Base-by-base conservation (phyloP, 73 alveolate species). In the Diophrys appendiculata region DNA sequence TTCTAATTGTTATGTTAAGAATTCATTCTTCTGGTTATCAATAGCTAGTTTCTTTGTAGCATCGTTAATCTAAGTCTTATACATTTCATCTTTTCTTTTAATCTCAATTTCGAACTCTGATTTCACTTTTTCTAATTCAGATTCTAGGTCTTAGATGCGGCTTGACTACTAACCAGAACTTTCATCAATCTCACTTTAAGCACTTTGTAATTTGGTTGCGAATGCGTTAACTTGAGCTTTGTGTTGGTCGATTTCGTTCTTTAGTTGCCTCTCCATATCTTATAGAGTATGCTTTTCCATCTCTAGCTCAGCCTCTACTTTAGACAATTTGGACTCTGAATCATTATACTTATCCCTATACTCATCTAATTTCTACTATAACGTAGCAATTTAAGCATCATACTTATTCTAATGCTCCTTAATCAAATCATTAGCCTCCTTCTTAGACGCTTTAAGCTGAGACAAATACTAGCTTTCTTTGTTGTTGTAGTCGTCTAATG, bases 1-100 rank as follows among this genome's bases (percentile, higher is more conserved):
- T 54, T 73, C 34, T 22, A 87, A 71, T 69, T 87, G 76, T 72
- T 71, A 53, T 28, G 80, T 87, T 18, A 87, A 53, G 83, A 87
- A 87, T 30, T 87, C 68, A 33, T 31, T 32, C 67, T 65, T 87
- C 64, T 87, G 82, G n/a, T 74, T 80, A 34, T 29, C 55, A 28
- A 87, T 65, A 27, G 90, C 88, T 18, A 14, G 27, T 28, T 87
- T 86, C 84, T 87, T 87, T 55, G 5, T 43, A 18, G 18, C 18
- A 11, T 43, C 60, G 18, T 43, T 43, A 43, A 43, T 43, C 18
- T 43, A 43, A 43, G 5, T 5, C 18, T 43, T 43, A 43, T 43
- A 43, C n/a, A 43, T 11, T 43, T 43, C 60, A 11, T 43, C 60
- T 8, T 70, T 54, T 33, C 33, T 70, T 8, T 28, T 11, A 33